Percentiles rank a stretch among this genome's conserved stretches.
These are phyloP conservation scores for Aureobasidium sp. DNA, from an alignment of 2,329 filamentous ascomycete genomes.

Conservation along the genomic window DNA sequence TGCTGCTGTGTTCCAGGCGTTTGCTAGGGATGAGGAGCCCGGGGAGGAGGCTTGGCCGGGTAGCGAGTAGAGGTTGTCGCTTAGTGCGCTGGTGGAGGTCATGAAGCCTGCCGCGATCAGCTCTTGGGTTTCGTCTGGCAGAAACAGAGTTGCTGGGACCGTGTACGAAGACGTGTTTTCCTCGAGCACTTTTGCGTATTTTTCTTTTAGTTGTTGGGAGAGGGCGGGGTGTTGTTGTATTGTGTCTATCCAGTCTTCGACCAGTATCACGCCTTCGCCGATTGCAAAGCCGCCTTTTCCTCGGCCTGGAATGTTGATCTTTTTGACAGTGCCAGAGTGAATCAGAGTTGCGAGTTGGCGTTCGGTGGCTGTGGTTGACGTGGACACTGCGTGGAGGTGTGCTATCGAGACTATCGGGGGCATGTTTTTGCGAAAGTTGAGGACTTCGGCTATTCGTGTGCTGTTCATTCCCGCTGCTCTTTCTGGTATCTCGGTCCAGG, in stretches of 20 bases:
- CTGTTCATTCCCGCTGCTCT: conserved; percentile 55
- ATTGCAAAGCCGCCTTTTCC: conserved; percentile 50
- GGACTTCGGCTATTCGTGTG: conserved; percentile 54
- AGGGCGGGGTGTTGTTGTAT: conserved; percentile 23
- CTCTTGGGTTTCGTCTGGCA: conserved; percentile 44
- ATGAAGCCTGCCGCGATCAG: conserved; percentile 63
- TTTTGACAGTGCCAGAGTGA: conserved; percentile 51
- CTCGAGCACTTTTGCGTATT: conserved; percentile 48
- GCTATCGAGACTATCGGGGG: conserved; percentile 60
- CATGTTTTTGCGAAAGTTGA: conserved; percentile 53
- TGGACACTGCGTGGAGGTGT: conserved; percentile 59
- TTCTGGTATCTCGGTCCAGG: conserved; percentile 59
- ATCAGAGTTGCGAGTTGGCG: conserved; percentile 59
- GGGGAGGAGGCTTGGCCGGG: conserved; percentile 31
- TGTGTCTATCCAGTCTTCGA: conserved; percentile 46
- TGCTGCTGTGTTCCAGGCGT: conserved; percentile 57
- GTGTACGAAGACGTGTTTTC: conserved; percentile 44
- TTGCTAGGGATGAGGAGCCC: conserved; percentile 30
- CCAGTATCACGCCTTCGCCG: conserved; percentile 59
- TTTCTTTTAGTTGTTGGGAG: conserved; percentile 38
- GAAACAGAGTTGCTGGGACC: conserved; percentile 36
- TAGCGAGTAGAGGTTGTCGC: conserved; percentile 34
- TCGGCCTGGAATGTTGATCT: conserved; percentile 56
- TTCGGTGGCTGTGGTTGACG: conserved; percentile 58
- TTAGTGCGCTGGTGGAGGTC: conserved; percentile 41